Evolutionary conservation across 495 filamentous ascomycete species (phyloP).

Genomic region (Aspergillus steynii): DNA sequence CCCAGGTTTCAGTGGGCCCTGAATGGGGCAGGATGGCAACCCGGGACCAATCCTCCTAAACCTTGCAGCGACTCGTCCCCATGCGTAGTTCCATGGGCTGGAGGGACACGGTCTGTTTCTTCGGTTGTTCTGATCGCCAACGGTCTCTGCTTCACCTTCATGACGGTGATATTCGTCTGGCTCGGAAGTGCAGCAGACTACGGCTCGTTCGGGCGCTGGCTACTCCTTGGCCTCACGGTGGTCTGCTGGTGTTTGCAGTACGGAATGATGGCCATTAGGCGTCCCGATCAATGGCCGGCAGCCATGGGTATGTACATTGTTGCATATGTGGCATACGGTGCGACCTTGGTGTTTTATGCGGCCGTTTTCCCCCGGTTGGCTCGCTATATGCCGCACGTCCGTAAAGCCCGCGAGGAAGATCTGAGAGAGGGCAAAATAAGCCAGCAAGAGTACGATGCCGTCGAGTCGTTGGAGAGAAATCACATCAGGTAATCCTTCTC

Average conservation of each 20-base stretch:
- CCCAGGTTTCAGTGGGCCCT: constrained; percentile 49
- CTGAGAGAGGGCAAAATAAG: constrained; percentile 42
- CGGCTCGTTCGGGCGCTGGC: constrained; percentile 50
- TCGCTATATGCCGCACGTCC: constrained; percentile 48
- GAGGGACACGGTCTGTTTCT: constrained; percentile 43
- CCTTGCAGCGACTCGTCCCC: constrained; percentile 43
- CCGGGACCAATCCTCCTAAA: constrained; percentile 38
- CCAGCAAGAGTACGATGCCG: constrained; percentile 44
- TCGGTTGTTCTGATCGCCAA: constrained; percentile 51
- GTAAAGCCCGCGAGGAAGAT: constrained; percentile 48
- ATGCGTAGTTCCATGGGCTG: constrained; percentile 49
- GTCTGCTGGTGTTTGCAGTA: constrained; percentile 52
- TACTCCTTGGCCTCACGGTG: constrained; percentile 46
- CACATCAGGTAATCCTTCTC: constrained; percentile 40
- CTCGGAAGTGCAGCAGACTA: constrained; percentile 52
- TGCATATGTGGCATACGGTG: constrained; percentile 48
- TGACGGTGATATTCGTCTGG: constrained; percentile 51
- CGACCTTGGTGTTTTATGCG: constrained; percentile 50
- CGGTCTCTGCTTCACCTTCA: constrained; percentile 51
- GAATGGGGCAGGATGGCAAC: constrained; percentile 44
- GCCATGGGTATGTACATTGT: constrained; percentile 52
- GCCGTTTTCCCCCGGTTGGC: constrained; percentile 50
- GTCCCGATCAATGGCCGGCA: constrained; percentile 47
- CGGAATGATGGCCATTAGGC: constrained; percentile 43
- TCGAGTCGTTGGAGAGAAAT: constrained; percentile 50